Evolutionary conservation across 2,329 filamentous ascomycete species (phyloP), one percentile per base, ranked within the genome.

Genomic region (Penicillium glabrum): DNA sequence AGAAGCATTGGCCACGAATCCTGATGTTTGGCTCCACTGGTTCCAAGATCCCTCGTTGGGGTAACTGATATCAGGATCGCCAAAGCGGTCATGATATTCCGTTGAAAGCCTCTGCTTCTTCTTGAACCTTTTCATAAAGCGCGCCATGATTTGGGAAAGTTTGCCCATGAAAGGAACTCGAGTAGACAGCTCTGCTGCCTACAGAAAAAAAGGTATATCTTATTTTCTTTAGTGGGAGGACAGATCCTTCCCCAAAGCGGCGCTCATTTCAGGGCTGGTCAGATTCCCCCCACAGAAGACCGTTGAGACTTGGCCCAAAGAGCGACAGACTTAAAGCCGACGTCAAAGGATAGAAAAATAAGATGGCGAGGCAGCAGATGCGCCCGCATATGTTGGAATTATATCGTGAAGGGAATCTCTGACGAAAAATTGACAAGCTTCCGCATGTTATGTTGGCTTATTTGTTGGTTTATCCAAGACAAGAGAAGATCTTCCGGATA

Each of bases 41-140:
- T 69, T 77, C 75, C 75, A 77, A n/a, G 75, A 76, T 24, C 75
- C 75, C 39, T 71, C 64, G 39, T 67, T 75, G 23, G 75, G 75
- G 62, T 71, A 72, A 24, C 70, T 74, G 60, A 77, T 77, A 16
- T 72, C 62, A 37, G 67, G 62, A 61, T 77, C 75, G 4, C 75
- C 75, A 71, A 73, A 77, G 60, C 74, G 71, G 29, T 72, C 65
- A 61, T 77, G 69, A 37, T 77, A 58, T 31, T 73, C 68, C 1
- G 72, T 72, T 3, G 72, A 72, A 7, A 75, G 59, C 59, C 67
- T 68, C 49, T 69, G 69, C 60, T 72, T 74, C 56, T 64, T 63
- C 51, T 71, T 64, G 51, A 74, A 62, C 58, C 67, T 73, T 41
- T 66, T 66, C 46, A 73, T 64, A 35, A 73, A 59, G 39, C 60